Conservation (phyloP, 192 early-diverging fungal species). For the Podochytrium sp. region DNA sequence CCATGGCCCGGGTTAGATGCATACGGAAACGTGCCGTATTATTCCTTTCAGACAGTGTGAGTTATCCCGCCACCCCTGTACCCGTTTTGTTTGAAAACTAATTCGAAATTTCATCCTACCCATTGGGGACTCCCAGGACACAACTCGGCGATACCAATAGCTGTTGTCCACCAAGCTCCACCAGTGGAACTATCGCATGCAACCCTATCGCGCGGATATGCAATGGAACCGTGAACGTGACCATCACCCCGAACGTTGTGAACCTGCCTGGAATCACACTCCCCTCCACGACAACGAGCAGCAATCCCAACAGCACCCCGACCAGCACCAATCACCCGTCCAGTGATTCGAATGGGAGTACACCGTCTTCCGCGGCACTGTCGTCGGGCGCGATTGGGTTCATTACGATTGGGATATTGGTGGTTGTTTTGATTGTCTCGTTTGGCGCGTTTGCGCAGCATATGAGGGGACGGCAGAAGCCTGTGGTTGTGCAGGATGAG, state of each 20-base stretch:
- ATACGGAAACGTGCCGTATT: background rate
- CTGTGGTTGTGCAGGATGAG: slow-evolving; percentile 1
- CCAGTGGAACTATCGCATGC: background rate
- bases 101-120: background rate
- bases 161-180: slow-evolving; percentile 13
- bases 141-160: background rate
- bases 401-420: background rate
- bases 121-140: background rate
- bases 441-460: background rate
- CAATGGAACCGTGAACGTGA: background rate
- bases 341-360: background rate
- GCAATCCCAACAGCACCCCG: background rate
- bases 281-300: background rate
- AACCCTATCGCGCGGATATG: background rate
- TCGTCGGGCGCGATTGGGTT: slow-evolving; percentile 11
- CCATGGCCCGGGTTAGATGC: background rate
- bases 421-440: background rate
- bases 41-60: background rate
- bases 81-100: background rate
- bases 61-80: no score
- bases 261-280: background rate
- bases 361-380: background rate
- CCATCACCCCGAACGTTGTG: background rate
- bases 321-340: background rate
- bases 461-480: slow-evolving; percentile 8